Conservation (phyloP, 345 rosid species). For the Acer campestre region DNA sequence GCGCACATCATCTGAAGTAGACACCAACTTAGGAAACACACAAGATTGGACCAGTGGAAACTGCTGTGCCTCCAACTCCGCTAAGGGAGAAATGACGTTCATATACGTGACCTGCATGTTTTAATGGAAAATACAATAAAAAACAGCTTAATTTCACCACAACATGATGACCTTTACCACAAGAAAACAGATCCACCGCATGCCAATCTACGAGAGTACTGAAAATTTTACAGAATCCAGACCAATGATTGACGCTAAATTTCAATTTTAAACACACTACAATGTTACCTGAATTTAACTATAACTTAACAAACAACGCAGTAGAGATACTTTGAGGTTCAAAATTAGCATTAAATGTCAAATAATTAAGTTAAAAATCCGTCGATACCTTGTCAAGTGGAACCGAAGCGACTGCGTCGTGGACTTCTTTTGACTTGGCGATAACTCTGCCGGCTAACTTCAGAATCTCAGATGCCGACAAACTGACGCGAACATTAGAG, state of each 20-base stretch:
- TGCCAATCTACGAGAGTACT: not conserved
- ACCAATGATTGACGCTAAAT: not conserved
- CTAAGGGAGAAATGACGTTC: constrained; percentile 70
- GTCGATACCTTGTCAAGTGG: constrained; percentile 71
- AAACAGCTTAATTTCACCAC: not conserved
- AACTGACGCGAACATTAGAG: constrained; percentile 57
- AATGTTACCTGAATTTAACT: not conserved
- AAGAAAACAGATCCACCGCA: not conserved
- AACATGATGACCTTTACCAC: not conserved
- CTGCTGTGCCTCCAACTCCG: constrained; percentile 76
- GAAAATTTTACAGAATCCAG: not conserved
- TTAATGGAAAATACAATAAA: not conserved
- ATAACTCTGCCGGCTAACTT: constrained; percentile 65
- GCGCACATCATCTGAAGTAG: constrained; percentile 55
- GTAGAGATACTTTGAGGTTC: no score
- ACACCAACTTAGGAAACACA: constrained; percentile 70
- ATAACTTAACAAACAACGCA: not conserved
- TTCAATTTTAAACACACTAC: not conserved
- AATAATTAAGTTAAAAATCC: not conserved
- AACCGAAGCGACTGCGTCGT: constrained; percentile 73
- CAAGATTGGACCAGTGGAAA: constrained; percentile 77
- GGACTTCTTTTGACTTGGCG: constrained; percentile 67
- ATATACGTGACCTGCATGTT: constrained; percentile 68
- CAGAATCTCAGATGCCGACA: constrained; percentile 73
- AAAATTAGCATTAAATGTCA: no score